Percentiles rank a stretch among this genome's conserved stretches.
Evolutionary conservation across 2,329 filamentous ascomycete genomes (phyloP).

Genomic region (Exophiala sideris): DNA sequence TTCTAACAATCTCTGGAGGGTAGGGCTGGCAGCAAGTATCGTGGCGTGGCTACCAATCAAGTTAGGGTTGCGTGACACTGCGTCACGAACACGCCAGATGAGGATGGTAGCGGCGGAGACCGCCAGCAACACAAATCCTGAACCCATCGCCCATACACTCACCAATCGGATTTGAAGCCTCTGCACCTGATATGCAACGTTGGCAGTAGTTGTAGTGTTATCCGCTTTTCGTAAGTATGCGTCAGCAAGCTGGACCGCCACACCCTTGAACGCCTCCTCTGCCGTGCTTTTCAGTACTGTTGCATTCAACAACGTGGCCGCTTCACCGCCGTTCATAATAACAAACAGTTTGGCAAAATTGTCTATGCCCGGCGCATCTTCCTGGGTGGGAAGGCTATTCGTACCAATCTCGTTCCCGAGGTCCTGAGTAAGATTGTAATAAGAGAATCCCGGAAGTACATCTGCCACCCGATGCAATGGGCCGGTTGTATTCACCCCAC

Average conservation of each 20-base stretch:
- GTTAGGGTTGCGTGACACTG: background rate
- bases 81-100: background rate
- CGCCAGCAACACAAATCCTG: background rate
- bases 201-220: slow-evolving; percentile 1
- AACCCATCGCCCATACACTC: background rate
- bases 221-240: background rate
- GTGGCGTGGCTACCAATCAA: background rate
- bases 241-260: slow-evolving; percentile 14
- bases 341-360: background rate
- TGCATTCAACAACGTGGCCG: background rate
- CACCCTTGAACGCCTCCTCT: slow-evolving; percentile 15
- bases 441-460: slow-evolving; percentile 3
- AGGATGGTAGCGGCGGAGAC: background rate
- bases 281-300: background rate
- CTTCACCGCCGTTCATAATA: background rate
- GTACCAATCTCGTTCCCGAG: background rate
- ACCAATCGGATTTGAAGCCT: slow-evolving; percentile 1
- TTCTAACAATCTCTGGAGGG: background rate
- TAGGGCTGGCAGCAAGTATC: background rate
- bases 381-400: background rate
- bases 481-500: background rate
- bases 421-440: slow-evolving; percentile 4
- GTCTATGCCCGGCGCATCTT: background rate
- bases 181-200: background rate
- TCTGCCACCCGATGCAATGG: background rate